Evolutionary conservation across 331 rosid species (phyloP).

Genomic region (Malus hybrid): DNA sequence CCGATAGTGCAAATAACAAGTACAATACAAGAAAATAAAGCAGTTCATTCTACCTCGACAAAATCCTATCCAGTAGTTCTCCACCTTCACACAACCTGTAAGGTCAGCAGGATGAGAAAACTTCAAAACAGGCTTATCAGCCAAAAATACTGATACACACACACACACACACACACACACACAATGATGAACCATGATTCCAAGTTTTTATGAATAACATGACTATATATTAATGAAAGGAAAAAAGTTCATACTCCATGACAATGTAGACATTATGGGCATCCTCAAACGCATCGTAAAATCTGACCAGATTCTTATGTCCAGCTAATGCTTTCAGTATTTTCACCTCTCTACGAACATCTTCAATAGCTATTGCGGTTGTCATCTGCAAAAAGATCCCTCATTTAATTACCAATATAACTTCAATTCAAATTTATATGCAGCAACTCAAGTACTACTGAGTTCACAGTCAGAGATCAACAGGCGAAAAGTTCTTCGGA

Average conservation of each 20-base stretch:
- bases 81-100: conserved; percentile 95
- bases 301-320: conserved; percentile 77
- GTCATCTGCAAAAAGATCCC: conserved; percentile 67
- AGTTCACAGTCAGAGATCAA: background rate
- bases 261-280: conserved; percentile 77
- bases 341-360: conserved; percentile 92
- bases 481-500: background rate
- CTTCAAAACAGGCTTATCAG: background rate
- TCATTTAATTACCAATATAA: conserved; percentile 6
- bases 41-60: conserved; percentile 60
- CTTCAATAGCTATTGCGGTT: conserved; percentile 88
- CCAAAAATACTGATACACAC: background rate
- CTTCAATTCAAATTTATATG: background rate
- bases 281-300: conserved; percentile 87
- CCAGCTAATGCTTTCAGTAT: conserved; percentile 91
- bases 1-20: background rate
- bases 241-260: conserved; percentile 71
- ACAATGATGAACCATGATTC: background rate
- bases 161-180: background rate
- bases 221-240: background rate
- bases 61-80: conserved; percentile 88
- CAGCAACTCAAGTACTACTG: background rate
- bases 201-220: background rate
- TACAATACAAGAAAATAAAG: conserved; percentile 9
- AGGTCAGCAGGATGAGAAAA: conserved; percentile 4